Evolutionary conservation across 2,329 filamentous ascomycete genomes (phyloP).

Genomic region (Colletotrichum cuscutae): DNA sequence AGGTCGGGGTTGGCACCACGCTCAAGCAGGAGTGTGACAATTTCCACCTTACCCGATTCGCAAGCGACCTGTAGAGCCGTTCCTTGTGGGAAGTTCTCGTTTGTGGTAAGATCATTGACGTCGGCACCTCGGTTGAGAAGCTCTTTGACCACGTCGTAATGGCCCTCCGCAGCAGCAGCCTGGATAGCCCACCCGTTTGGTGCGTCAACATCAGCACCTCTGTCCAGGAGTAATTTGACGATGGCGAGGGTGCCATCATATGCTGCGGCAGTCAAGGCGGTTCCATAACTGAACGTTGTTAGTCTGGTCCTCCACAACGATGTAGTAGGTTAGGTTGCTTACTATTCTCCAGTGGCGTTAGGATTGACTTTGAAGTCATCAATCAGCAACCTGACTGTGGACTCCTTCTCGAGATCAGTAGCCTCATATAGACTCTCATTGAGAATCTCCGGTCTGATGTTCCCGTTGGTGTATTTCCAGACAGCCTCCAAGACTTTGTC

Average conservation of each 20-base stretch:
- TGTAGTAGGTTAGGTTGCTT: conserved; percentile 33
- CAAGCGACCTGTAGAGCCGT: conserved; percentile 54
- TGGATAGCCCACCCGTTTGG: conserved; percentile 50
- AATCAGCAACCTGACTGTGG: conserved; percentile 49
- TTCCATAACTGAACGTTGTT: conserved; percentile 43
- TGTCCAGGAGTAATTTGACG: conserved; percentile 26
- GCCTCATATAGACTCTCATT: conserved; percentile 50
- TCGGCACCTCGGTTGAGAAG: conserved; percentile 47
- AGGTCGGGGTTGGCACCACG: conserved; percentile 49
- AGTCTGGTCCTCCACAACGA: neutral
- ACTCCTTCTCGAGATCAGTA: conserved; percentile 50
- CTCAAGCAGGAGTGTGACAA: conserved; percentile 50
- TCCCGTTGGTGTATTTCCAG: conserved; percentile 49
- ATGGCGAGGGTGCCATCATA: conserved; percentile 47
- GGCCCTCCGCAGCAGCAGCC: conserved; percentile 47
- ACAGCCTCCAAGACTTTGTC: conserved; percentile 48
- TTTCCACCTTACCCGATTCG: conserved; percentile 46
- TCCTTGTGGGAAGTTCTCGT: conserved; percentile 35
- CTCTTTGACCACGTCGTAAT: conserved; percentile 46
- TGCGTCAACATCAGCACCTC: conserved; percentile 41
- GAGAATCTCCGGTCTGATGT: conserved; percentile 44
- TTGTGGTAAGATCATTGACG: conserved; percentile 23
- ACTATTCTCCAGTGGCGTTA: conserved; percentile 52
- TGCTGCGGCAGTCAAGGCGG: conserved; percentile 50
- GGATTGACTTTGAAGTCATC: conserved; percentile 46